Percentiles rank a stretch among this genome's conserved stretches.
These are phyloP conservation scores for Naumovozyma baii DNA, from an alignment of 805 yeast genomes.

Conservation along the genomic window DNA sequence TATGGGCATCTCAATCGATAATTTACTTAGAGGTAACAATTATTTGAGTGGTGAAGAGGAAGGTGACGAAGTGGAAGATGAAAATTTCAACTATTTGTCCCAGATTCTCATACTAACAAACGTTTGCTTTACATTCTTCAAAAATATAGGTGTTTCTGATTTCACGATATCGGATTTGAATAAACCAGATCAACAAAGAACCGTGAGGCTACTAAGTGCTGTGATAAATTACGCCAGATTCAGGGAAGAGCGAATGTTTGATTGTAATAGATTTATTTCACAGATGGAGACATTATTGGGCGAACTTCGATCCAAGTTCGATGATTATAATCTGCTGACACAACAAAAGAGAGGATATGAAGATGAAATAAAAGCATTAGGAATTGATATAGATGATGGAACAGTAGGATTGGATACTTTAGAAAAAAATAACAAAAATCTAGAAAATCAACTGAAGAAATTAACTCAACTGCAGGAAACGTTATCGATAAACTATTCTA, in stretches of 20 bases:
- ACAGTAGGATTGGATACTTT: slow-evolving; percentile 33
- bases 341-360: slow-evolving; percentile 31
- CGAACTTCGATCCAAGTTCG: slow-evolving; percentile 35
- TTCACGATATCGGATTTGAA: slow-evolving; percentile 64
- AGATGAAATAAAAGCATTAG: slow-evolving; percentile 14
- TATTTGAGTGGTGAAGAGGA: slow-evolving; percentile 21
- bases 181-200: slow-evolving; percentile 65
- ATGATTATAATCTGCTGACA: slow-evolving; percentile 32
- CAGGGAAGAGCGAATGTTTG: slow-evolving; percentile 64
- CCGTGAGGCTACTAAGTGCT: slow-evolving; percentile 63
- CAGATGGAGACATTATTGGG: slow-evolving; percentile 43
- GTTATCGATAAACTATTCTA: slow-evolving; percentile 49
- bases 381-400: not conserved
- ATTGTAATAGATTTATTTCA: slow-evolving; percentile 53
- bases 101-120: slow-evolving; percentile 48
- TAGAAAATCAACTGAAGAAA: slow-evolving; percentile 53
- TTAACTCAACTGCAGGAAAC: slow-evolving; percentile 55
- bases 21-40: slow-evolving; percentile 7
- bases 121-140: slow-evolving; percentile 51
- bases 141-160: slow-evolving; percentile 68
- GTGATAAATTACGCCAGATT: slow-evolving; percentile 79
- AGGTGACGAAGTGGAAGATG: slow-evolving; percentile 16
- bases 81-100: slow-evolving; percentile 32
- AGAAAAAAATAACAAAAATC: slow-evolving; percentile 40
- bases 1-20: slow-evolving; percentile 40